Base-by-base conservation (phyloP, 495 filamentous ascomycete genomes). In the Penicillium canariense region DNA sequence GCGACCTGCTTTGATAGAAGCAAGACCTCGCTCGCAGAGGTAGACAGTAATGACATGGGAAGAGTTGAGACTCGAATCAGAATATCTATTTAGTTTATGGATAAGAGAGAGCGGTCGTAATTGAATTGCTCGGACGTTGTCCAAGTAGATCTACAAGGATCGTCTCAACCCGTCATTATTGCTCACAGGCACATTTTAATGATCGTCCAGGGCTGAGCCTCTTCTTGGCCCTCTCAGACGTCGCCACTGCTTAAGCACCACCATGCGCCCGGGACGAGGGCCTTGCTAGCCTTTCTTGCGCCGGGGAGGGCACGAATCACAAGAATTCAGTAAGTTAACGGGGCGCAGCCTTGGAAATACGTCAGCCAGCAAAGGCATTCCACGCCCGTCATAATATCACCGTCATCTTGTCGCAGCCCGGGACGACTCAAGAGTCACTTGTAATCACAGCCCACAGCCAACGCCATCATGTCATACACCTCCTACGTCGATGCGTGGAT, bases 381-480 rank as follows among this genome's bases (percentile, higher is more conserved):
- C 12, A 42, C 11, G 20, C 25, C 20, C 38, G 6, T n/a, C 5
- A 10, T 14, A 17, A 28, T 20, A 46, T 46, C 26, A 46, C 28
- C 26, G 43, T n/a, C 12, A 30, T 27, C 25, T 6, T n/a, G n/a
- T 10, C 43, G n/a, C n/a, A 18, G 12, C 17, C 10, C 9, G 38
- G 23, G 4, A 40, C 18, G 9, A 0, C 4, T 23, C 0, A 17
- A 12, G 20, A 42, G 20, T 10, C 10, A 14, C 7, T 18, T 5
- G 5, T 17, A 27, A 46, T 34, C 26, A 5, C 34, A 14, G 20
- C 44, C 35, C n/a, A n/a, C n/a, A n/a, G n/a, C n/a, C n/a, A n/a
- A n/a, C n/a, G n/a, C 9, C 39, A 50, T 23, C 38, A 60, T 60
- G 57, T 63, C 60, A n/a, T 59, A 56, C 34, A 48, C 48, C 17